phyloP scores from a whole-genome alignment of 371 early-diverging fungal species.

The Apophysomyces elegans region DNA sequence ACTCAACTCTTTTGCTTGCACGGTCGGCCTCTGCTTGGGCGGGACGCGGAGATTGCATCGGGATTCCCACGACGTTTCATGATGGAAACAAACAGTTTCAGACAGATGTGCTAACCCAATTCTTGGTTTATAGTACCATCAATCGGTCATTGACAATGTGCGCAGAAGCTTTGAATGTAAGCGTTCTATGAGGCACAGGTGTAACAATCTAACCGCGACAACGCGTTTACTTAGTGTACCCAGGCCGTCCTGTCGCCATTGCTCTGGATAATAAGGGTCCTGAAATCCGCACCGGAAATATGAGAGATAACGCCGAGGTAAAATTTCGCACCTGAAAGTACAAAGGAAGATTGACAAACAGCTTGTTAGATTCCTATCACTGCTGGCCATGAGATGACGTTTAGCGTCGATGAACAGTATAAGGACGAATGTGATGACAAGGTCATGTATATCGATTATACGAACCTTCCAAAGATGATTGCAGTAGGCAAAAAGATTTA shows the following conservation, averaged over 20 bases:
- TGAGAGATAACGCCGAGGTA: slow-evolving; percentile 66
- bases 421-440: slow-evolving; percentile 65
- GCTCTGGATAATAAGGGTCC: slow-evolving; percentile 90
- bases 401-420: slow-evolving; percentile 77
- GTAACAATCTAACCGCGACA: not conserved
- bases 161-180: slow-evolving; percentile 61
- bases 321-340: not conserved
- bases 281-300: slow-evolving; percentile 84
- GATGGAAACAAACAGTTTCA: too few relatives aligned
- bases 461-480: slow-evolving; percentile 78
- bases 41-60: not conserved
- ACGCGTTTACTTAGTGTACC: slow-evolving; percentile 37
- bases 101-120: not conserved
- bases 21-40: not conserved
- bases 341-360: not conserved
- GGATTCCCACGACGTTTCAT: not conserved
- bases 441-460: slow-evolving; percentile 83
- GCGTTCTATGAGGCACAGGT: slow-evolving; percentile 8
- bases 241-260: slow-evolving; percentile 81
- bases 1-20: not conserved
- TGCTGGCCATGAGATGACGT: slow-evolving; percentile 77
- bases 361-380: slow-evolving; percentile 53
- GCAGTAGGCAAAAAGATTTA: slow-evolving; percentile 82
- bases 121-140: slow-evolving; percentile 72
- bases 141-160: slow-evolving; percentile 81